phyloP scores from a whole-genome alignment of 108 stramenopile species.

The Skeletonema tropicum region DNA sequence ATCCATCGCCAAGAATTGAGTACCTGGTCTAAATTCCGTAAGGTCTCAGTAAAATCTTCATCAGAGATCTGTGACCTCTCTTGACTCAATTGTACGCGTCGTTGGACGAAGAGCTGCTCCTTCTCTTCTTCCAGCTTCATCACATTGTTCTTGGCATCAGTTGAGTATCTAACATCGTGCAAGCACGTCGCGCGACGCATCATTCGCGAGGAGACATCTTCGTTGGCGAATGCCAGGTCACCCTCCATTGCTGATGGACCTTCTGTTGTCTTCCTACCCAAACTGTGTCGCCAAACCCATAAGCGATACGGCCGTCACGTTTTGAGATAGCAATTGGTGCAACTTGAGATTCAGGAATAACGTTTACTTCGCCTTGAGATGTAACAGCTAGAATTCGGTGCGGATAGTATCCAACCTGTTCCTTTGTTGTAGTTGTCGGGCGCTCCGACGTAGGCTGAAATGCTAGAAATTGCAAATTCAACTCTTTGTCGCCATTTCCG shows the following conservation, averaged over 20 bases:
- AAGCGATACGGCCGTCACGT: slow-evolving; percentile 73
- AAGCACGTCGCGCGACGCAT: slow-evolving; percentile 68
- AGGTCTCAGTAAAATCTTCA: slow-evolving; percentile 7
- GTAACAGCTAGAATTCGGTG: slow-evolving; percentile 60
- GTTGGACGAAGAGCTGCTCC: slow-evolving; percentile 25
- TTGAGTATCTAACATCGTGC: slow-evolving; percentile 59
- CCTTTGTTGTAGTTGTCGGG: background rate
- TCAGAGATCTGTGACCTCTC: slow-evolving; percentile 1
- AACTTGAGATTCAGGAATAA: slow-evolving; percentile 51
- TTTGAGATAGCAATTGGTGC: slow-evolving; percentile 72
- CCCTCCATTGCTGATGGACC: slow-evolving; percentile 58
- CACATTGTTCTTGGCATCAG: slow-evolving; percentile 65
- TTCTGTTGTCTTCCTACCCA: slow-evolving; percentile 53
- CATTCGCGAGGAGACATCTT: slow-evolving; percentile 81
- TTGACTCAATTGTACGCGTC: slow-evolving; percentile 4
- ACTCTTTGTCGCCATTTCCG: slow-evolving; percentile 1
- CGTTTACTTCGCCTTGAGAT: slow-evolving; percentile 49
- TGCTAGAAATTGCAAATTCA: slow-evolving; percentile 23
- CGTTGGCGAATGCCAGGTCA: slow-evolving; percentile 1
- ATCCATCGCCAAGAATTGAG: slow-evolving; percentile 83
- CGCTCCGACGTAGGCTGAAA: slow-evolving; percentile 34
- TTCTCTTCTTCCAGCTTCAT: slow-evolving; percentile 59
- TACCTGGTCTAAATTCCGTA: slow-evolving; percentile 44
- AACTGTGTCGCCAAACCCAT: slow-evolving; percentile 53
- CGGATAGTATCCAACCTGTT: slow-evolving; percentile 30